Conservation (phyloP, 306 rosid genomes). For the Alnus rubra region DNA sequence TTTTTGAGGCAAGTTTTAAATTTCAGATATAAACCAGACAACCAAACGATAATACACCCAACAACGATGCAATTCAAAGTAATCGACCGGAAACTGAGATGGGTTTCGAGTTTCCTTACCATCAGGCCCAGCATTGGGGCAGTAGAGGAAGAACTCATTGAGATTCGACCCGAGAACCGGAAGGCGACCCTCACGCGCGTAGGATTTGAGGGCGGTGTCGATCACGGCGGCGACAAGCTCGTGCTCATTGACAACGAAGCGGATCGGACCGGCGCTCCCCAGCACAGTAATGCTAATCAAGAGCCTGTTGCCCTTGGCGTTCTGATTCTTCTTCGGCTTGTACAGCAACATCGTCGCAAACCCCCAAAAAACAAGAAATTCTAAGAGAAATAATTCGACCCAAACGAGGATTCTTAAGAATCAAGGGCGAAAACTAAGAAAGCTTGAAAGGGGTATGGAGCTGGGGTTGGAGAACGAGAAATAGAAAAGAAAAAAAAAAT, state of each 20-base stretch:
- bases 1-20: neutral
- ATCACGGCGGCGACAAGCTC: conserved; percentile 71
- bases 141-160: conserved; percentile 61
- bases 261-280: conserved; percentile 95
- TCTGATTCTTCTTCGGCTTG: conserved; percentile 83
- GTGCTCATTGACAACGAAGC: conserved; percentile 76
- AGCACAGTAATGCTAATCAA: conserved; percentile 78
- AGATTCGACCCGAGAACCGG: conserved; percentile 69
- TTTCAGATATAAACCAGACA: too few relatives aligned
- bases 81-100: conserved; percentile 1
- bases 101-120: conserved; percentile 43
- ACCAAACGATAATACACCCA: neutral
- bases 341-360: conserved; percentile 56
- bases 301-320: conserved; percentile 56
- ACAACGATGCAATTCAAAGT: neutral
- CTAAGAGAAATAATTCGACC: neutral
- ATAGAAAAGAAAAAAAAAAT: neutral
- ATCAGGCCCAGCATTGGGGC: conserved; percentile 66
- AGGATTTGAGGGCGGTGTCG: conserved; percentile 76
- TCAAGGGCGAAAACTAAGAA: neutral
- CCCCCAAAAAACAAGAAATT: neutral
- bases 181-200: conserved; percentile 95
- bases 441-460: neutral
- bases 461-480: neutral
- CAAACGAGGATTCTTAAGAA: neutral